Base-by-base conservation (phyloP, 2,329 filamentous ascomycete genomes). In the Penicillium sp. region DNA sequence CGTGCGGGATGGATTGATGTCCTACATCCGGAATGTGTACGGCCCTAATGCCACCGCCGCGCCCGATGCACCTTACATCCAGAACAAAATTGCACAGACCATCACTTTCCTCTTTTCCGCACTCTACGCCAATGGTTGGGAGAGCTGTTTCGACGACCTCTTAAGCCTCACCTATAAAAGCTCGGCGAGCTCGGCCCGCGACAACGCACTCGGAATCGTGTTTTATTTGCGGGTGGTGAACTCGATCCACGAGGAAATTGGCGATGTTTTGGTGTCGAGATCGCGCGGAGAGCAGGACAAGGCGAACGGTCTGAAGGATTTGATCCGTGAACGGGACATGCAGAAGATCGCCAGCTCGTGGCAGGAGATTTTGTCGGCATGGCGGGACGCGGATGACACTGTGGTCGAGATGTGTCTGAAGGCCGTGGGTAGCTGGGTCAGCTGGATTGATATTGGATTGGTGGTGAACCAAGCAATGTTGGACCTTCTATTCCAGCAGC, bases 41-140 rank as follows among this genome's bases (percentile, higher is more conserved):
- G 86, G 88, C 57, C 81, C 84, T 42, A 78, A 80, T 24, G 75
- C 74, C 24, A 82, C 82, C 37, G 82, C 84, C 61, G 78, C 82
- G 56, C 80, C 89, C 65, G 95, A 99, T 75, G 87, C 89, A 9
- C 77, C 87, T 26, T 86, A 87, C 67, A 89, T 99, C 47, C 94
- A 98, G 80, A 99, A 98, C 82, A 99, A 99, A 80, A 87, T 99
- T 68, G 93, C 94, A 50, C 95, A 99, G 80, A 97, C 93, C 13
- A 82, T 99, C 71, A 99, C 95, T 10, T 95, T 92, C 73, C 88
- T 99, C 55, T 99, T 99, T 78, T 90, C 92, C 38, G 88, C 89
- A 13, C 84, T 96, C 58, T 99, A 99, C 78, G 88, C 88, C 57
- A 87, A 90, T 57, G 90, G 91, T 40, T 99, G 95, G 95, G 86